Percentiles rank a stretch among this genome's conserved stretches.
Conservation (phyloP, 202 grass and related monocot genomes). For the Panicum virgatum region DNA sequence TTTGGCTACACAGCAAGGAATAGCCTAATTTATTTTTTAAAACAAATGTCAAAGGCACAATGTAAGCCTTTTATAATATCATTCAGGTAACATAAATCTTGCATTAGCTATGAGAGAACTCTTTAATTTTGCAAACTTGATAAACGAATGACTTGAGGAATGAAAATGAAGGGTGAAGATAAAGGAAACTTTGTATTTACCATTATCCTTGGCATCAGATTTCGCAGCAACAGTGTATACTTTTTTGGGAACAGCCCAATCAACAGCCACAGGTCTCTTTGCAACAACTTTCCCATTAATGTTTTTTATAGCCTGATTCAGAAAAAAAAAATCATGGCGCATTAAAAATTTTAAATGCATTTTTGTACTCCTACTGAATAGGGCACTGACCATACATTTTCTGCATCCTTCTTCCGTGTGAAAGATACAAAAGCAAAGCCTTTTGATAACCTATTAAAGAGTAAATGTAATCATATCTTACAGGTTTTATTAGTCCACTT, state of each 20-base stretch:
- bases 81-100: slow-evolving; percentile 20
- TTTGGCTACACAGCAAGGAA: not conserved
- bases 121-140: not conserved
- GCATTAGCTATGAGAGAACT: slow-evolving; percentile 12
- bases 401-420: slow-evolving; percentile 90
- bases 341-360: slow-evolving; percentile 35
- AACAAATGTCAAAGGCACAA: not conserved
- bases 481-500: slow-evolving; percentile 30
- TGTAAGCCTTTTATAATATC: slow-evolving; percentile 1
- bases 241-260: slow-evolving; percentile 95
- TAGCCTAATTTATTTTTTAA: not conserved
- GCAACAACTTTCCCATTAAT: slow-evolving; percentile 72
- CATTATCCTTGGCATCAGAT: slow-evolving; percentile 56
- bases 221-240: slow-evolving; percentile 77
- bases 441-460: slow-evolving; percentile 79
- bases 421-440: slow-evolving; percentile 99
- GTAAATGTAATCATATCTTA: slow-evolving; percentile 32
- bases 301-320: slow-evolving; percentile 86
- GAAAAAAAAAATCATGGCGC: slow-evolving; percentile 38
- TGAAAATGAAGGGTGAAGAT: slow-evolving; percentile 2
- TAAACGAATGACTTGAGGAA: not conserved
- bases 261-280: slow-evolving; percentile 92
- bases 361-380: slow-evolving; percentile 35
- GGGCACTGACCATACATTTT: slow-evolving; percentile 72
- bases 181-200: slow-evolving; percentile 33